Evolutionary conservation across 306 rosid species (phyloP), one percentile per base, ranked within the genome.

Genomic region (Vachellia pachyceras): DNA sequence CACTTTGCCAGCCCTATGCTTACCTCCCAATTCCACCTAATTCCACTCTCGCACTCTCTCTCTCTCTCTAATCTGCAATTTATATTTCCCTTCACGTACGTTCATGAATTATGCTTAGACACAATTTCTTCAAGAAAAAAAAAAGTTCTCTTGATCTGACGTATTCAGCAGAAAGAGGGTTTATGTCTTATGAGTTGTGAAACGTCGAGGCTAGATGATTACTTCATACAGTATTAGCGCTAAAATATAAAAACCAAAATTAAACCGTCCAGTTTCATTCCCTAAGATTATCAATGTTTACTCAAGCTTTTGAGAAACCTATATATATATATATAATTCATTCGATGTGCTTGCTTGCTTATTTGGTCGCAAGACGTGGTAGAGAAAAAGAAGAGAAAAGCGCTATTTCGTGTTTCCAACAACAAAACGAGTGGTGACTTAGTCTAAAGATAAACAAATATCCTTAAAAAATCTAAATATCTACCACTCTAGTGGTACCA

Each of bases 1-100:
- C n/a, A n/a, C n/a, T n/a, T n/a, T n/a, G 85, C 94, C 88, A 90
- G 92, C 92, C 85, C 83, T 84, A 80, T 65, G 69, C 82, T 72
- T 66, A 47, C 22, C 5, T 25, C 10, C n/a, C 65, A 82, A 52
- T 18, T 7, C 79, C 64, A 79, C 72, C 79, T 36, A 75, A 73
- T 5, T 3, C 47, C 33, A 29, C 33, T 29, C 33, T 29, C 15
- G 0, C 0, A 7, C 22, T 7, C n/a, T n/a, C n/a, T n/a, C n/a
- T n/a, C 44, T 0, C 2, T 10, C 35, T 3, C 17, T 10, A 23
- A 60, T 60, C 66, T 60, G 17, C n/a, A n/a, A n/a, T n/a, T n/a
- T 61, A 12, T 7, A 29, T 33, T 11, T 61, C 13, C 37, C 68
- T 61, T 61, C 40, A 29, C 18, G 8, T 12, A 61, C 5, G 33